A percentile compares a stretch with the other conserved stretches of the same genome.
Conservation (phyloP, 768 basidiomycete genomes). For the Mycena haematopus region DNA sequence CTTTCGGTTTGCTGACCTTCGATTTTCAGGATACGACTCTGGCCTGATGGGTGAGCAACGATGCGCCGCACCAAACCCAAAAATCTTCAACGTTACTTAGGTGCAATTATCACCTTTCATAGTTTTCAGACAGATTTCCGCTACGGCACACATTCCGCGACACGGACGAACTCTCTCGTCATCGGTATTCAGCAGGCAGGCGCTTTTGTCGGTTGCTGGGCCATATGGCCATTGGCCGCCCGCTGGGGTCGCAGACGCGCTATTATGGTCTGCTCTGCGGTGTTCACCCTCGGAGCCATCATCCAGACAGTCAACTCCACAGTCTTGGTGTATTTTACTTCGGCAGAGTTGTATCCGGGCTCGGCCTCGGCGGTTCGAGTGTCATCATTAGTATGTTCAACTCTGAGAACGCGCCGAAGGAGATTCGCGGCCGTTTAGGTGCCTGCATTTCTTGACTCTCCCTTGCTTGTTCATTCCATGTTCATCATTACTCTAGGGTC, state of each 20-base stretch:
- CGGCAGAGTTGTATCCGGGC: conserved; percentile 11
- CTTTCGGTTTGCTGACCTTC: not conserved
- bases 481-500: too few species aligned
- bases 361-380: conserved; percentile 17
- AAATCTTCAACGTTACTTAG: not conserved
- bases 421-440: conserved; percentile 14
- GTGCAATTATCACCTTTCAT: conserved; percentile 18
- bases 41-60: conserved; percentile 11
- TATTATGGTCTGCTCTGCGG: conserved; percentile 11
- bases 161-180: conserved; percentile 13
- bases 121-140: conserved; percentile 8
- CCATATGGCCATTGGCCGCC: conserved; percentile 13
- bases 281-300: conserved; percentile 11
- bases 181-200: conserved; percentile 17
- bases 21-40: conserved; percentile 8
- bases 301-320: conserved; percentile 19
- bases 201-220: conserved; percentile 20
- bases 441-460: too few species aligned
- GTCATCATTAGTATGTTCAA: conserved; percentile 20
- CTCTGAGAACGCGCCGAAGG: conserved; percentile 20
- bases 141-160: conserved; percentile 5
- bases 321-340: conserved; percentile 13
- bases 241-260: conserved; percentile 13
- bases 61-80: too few species aligned
- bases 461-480: not conserved